Evolutionary conservation across 1,284 basidiomycete genomes (phyloP).

Genomic region (Inonotus obliquus): DNA sequence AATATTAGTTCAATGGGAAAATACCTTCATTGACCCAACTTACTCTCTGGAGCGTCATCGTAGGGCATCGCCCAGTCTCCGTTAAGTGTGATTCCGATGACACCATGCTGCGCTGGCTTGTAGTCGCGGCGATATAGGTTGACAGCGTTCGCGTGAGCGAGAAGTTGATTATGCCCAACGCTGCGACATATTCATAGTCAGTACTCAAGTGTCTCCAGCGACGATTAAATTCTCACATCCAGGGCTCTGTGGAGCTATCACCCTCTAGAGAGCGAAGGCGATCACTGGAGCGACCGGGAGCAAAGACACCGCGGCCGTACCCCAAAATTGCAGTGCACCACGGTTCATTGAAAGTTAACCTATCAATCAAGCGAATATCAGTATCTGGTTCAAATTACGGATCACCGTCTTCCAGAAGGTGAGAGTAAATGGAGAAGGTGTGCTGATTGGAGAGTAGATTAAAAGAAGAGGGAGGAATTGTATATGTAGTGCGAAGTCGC

Average conservation of each 20-base stretch:
- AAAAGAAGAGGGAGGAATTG: neutral
- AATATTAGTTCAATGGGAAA: neutral
- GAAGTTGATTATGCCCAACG: conserved; percentile 63
- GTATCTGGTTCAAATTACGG: neutral
- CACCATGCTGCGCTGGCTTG: conserved; percentile 49
- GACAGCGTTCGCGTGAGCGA: conserved; percentile 64
- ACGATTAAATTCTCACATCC: conserved; percentile 49
- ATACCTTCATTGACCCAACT: conserved; percentile 22
- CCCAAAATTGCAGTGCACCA: conserved; percentile 71
- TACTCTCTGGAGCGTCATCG: conserved; percentile 60
- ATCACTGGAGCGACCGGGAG: conserved; percentile 64
- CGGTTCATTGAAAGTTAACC: conserved; percentile 72
- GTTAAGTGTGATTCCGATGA: conserved; percentile 74
- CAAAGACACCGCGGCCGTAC: conserved; percentile 60
- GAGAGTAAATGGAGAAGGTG: neutral
- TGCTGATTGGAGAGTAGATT: neutral
- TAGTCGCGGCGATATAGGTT: conserved; percentile 62
- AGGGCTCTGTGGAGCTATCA: conserved; percentile 63
- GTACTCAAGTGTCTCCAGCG: neutral
- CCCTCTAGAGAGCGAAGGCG: conserved; percentile 40
- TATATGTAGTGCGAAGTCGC: neutral
- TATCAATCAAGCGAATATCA: conserved; percentile 22
- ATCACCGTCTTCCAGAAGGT: neutral
- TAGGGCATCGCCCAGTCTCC: conserved; percentile 69
- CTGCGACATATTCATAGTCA: conserved; percentile 29